A percentile compares a stretch with the other conserved stretches of the same genome.
Evolutionary conservation across 2,329 filamentous ascomycete species (phyloP).

Genomic region (Nothophoma quercina): DNA sequence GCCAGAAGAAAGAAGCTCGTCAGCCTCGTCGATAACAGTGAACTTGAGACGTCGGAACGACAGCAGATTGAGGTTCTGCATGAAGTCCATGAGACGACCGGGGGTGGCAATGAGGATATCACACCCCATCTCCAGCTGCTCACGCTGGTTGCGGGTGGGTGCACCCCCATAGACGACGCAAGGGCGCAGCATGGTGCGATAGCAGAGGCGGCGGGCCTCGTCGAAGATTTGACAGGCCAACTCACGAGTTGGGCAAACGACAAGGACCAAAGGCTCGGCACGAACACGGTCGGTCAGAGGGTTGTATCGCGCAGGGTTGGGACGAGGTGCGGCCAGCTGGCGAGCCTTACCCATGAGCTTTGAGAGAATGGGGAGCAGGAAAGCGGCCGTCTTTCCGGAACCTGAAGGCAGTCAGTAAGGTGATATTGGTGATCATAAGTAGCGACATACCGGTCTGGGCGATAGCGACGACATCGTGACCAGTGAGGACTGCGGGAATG

Average conservation of each 20-base stretch:
- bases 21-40: conserved; percentile 79
- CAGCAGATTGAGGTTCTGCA: conserved; percentile 72
- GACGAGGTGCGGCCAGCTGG: conserved; percentile 80
- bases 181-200: conserved; percentile 92
- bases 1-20: conserved; percentile 83
- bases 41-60: conserved; percentile 75
- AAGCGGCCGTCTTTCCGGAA: conserved; percentile 95
- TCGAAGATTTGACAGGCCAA: conserved; percentile 95
- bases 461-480: conserved; percentile 84
- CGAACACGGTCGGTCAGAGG: conserved; percentile 62
- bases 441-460: conserved; percentile 83
- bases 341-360: conserved; percentile 96
- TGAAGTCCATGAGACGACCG: conserved; percentile 85
- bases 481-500: conserved; percentile 78
- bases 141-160: conserved; percentile 72
- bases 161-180: conserved; percentile 89
- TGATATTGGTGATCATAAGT: neutral
- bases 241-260: conserved; percentile 88
- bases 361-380: conserved; percentile 86
- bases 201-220: conserved; percentile 90
- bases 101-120: conserved; percentile 89
- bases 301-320: conserved; percentile 67
- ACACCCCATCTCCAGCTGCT: conserved; percentile 81
- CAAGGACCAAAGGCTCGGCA: conserved; percentile 86
- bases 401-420: conserved; percentile 61